Conservation (phyloP, 2,329 filamentous ascomycete species). For the Colletotrichum kahawae region DNA sequence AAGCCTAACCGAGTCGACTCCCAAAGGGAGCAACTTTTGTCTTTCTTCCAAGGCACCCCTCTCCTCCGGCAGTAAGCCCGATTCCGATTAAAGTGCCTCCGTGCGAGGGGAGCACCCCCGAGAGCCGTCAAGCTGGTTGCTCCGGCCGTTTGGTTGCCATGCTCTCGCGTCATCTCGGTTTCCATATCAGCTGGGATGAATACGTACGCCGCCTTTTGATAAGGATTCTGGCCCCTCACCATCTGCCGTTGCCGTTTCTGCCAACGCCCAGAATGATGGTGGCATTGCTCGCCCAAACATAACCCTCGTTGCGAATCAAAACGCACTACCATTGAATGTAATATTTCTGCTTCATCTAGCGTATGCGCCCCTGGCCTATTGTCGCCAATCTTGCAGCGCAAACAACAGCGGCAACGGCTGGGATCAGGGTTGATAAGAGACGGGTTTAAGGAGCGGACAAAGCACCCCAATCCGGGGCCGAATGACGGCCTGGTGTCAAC, state of each 20-base stretch:
- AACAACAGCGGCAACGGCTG: background rate
- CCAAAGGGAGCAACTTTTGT: background rate
- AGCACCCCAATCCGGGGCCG: conserved; percentile 8
- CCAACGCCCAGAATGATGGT: background rate
- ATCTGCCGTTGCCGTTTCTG: background rate
- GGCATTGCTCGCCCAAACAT: background rate
- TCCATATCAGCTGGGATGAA: background rate
- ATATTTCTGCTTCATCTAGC: conserved; percentile 1
- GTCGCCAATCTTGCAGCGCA: conserved; percentile 12
- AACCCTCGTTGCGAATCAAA: background rate
- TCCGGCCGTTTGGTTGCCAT: background rate
- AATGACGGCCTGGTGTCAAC: background rate
- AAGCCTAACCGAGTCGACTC: background rate
- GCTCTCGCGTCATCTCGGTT: background rate
- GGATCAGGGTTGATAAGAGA: conserved; percentile 1
- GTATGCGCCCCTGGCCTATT: background rate
- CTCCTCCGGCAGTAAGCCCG: background rate
- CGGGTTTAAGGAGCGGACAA: conserved; percentile 10
- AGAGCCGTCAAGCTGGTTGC: background rate
- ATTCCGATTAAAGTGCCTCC: background rate
- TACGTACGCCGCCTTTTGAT: background rate
- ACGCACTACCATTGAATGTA: background rate
- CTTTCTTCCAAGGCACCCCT: background rate
- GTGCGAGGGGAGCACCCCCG: background rate
- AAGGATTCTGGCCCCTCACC: background rate